These are phyloP conservation scores for Millerozyma miso DNA, from an alignment of 805 yeast genomes.

Conservation along the genomic window DNA sequence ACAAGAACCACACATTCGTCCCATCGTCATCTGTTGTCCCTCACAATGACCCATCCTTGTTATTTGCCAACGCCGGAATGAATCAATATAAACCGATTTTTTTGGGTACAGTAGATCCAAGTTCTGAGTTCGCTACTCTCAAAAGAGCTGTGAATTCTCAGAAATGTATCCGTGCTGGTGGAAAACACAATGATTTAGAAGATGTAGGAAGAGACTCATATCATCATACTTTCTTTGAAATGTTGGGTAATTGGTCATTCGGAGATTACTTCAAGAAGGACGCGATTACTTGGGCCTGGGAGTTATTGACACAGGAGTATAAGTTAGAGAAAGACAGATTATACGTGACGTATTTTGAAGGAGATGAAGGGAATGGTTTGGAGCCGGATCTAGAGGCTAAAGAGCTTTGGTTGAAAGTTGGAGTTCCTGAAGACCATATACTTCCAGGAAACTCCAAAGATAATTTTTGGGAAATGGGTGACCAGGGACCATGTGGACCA, in stretches of 20 bases:
- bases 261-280: constrained; percentile 98
- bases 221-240: constrained; percentile 98
- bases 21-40: constrained; percentile 96
- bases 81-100: constrained; percentile 98
- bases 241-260: constrained; percentile 99
- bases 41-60: constrained; percentile 93
- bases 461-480: constrained; percentile 99
- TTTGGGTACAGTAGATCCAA: constrained; percentile 94
- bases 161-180: constrained; percentile 99
- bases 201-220: constrained; percentile 98
- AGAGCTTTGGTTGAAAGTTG: constrained; percentile 77
- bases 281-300: constrained; percentile 89
- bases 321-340: constrained; percentile 75
- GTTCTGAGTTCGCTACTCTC: constrained; percentile 77
- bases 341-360: constrained; percentile 95
- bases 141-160: constrained; percentile 94
- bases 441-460: constrained; percentile 87
- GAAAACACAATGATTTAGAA: constrained; percentile 96
- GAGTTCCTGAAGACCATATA: constrained; percentile 89
- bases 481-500: constrained; percentile 99
- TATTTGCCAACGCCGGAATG: constrained; percentile 99
- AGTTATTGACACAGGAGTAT: constrained; percentile 78
- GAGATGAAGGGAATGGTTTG: constrained; percentile 76
- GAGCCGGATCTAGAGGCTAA: constrained; percentile 94
- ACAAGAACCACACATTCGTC: constrained; percentile 69